Conservation (phyloP, 179 eudicot genomes). For the Spinacia oleracea region DNA sequence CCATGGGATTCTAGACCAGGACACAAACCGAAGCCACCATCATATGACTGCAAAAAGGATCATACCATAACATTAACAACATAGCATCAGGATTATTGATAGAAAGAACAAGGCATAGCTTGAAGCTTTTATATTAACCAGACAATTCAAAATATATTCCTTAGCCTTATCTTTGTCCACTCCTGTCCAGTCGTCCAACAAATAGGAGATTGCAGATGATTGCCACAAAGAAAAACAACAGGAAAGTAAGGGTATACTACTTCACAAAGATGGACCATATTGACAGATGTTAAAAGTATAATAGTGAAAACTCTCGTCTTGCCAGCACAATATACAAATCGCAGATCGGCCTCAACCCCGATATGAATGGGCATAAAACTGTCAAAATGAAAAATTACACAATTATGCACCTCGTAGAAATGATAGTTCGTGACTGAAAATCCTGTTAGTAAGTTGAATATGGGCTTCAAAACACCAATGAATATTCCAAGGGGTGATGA, state of each 20-base stretch:
- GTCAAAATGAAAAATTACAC: conserved; percentile 21
- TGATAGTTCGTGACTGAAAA: background rate
- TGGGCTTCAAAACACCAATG: background rate
- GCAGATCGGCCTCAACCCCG: conserved; percentile 89
- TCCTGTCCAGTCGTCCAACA: conserved; percentile 88
- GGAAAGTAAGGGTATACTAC: background rate
- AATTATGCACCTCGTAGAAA: background rate
- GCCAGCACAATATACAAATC: conserved; percentile 93
- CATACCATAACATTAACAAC: conserved; percentile 11
- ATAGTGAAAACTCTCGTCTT: conserved; percentile 23
- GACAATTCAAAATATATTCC: conserved; percentile 71
- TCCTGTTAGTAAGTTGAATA: background rate
- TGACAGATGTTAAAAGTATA: background rate
- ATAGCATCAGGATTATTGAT: background rate
- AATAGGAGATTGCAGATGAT: conserved; percentile 76
- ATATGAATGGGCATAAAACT: conserved; percentile 89
- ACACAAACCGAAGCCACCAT: conserved; percentile 88
- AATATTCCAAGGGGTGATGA: background rate
- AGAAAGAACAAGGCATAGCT: conserved; percentile 1
- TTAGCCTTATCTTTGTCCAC: conserved; percentile 80
- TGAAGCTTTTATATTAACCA: conserved; percentile 44
- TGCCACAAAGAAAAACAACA: conserved; percentile 8
- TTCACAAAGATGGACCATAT: background rate
- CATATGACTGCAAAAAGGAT: conserved; percentile 79
- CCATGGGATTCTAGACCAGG: conserved; percentile 97